Percentiles rank a stretch among this genome's conserved stretches.
Evolutionary conservation across 306 rosid genomes (phyloP).

Genomic region (Corylus avellana): DNA sequence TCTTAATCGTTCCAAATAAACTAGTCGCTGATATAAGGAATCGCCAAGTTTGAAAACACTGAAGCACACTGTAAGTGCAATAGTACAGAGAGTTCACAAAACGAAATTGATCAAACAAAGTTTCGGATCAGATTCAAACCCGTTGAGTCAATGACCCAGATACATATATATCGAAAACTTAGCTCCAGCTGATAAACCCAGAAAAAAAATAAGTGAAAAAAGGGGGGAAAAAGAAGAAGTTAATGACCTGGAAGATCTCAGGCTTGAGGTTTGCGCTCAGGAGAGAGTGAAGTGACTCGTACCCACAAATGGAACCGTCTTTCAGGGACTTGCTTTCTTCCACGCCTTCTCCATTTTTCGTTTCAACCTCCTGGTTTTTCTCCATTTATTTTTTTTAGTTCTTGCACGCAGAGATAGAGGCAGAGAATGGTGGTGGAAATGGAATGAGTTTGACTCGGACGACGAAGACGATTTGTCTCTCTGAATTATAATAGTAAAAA

Average conservation of each 20-base stretch:
- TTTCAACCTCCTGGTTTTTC: constrained; percentile 13
- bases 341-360: constrained; percentile 23
- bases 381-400: constrained; percentile 29
- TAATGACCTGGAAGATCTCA: constrained; percentile 57
- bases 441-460: not conserved
- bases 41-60: not conserved
- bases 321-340: constrained; percentile 27
- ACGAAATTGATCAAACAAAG: not conserved
- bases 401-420: not conserved
- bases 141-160: not conserved
- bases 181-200: not conserved
- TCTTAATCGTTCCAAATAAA: not conserved
- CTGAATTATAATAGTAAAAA: not conserved
- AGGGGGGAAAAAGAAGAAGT: not conserved
- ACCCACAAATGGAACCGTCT: constrained; percentile 66
- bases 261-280: constrained; percentile 74
- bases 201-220: not conserved
- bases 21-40: not conserved
- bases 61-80: not conserved
- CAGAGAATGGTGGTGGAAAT: not conserved
- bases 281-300: constrained; percentile 73
- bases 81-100: not conserved
- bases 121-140: not conserved
- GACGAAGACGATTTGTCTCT: not conserved
- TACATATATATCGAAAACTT: not conserved